A percentile compares a stretch with the other conserved stretches of the same genome.
phyloP scores from a whole-genome alignment of 192 early-diverging fungal genomes.

The Coemansia sp. region DNA sequence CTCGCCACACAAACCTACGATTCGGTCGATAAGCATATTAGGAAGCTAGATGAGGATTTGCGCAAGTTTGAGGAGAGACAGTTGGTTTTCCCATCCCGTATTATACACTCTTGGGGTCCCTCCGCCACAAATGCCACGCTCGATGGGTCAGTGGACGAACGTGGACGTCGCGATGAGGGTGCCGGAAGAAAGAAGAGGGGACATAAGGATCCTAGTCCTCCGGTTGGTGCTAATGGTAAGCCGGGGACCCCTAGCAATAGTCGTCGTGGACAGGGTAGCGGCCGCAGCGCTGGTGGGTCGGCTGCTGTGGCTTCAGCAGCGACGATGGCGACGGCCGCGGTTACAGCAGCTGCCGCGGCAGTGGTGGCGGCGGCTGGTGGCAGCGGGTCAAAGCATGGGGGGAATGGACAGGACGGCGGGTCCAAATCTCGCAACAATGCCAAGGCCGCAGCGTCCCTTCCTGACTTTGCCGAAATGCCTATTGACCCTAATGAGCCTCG shows the following conservation, averaged over 20 bases:
- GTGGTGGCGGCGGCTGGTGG: not conserved
- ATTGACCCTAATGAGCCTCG: conserved; percentile 97
- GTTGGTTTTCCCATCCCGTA: conserved; percentile 62
- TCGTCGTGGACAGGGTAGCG: conserved; percentile 6
- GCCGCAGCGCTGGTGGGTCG: conserved; percentile 5
- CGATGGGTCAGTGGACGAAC: not conserved
- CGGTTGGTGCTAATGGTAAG: not conserved
- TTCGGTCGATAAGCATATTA: conserved; percentile 89
- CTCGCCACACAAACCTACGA: conserved; percentile 94
- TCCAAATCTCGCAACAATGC: conserved; percentile 10
- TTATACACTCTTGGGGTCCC: conserved; percentile 44
- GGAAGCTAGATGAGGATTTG: conserved; percentile 88
- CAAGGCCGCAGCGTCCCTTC: conserved; percentile 22
- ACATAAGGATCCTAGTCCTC: conserved; percentile 2
- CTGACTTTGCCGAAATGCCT: conserved; percentile 64
- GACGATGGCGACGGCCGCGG: not conserved
- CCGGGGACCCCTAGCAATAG: not conserved
- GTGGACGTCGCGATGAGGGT: not conserved
- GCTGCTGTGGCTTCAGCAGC: not conserved
- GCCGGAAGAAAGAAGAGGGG: conserved; percentile 1
- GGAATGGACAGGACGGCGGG: conserved; percentile 3
- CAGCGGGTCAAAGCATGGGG: conserved; percentile 6
- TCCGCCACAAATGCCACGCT: not conserved
- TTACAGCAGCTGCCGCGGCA: not conserved
- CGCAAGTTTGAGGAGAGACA: conserved; percentile 92